Base-by-base conservation (phyloP, 768 basidiomycete genomes). In the Dentipellis fragilis region DNA sequence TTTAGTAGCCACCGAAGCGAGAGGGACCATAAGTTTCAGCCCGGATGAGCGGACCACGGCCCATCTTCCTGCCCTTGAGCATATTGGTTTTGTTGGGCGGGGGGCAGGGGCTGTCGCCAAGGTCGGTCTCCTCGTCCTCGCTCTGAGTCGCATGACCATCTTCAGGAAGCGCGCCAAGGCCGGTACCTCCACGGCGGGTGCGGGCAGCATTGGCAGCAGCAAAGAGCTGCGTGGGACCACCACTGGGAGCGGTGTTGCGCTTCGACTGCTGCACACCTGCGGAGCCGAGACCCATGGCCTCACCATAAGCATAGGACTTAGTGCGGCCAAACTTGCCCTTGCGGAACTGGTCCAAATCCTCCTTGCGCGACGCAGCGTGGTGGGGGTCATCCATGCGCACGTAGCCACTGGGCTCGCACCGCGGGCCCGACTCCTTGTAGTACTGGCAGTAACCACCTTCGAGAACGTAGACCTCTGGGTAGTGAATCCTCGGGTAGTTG, bases 401-500 rank as follows among this genome's bases (percentile, higher is more conserved):
- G 65, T 99, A 99, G 1, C 79, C 85, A 16, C 72, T 73, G 0
- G 92, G 94, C 49, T 87, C 75, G 72, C 95, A 98, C 47, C 85
- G 85, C 34, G 71, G 66, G 2, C 81, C 72, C 52, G 80, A 85
- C 21, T 74, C 71, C 62, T 84, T 81, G 73, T 78, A 96, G 73
- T 93, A 98, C 45, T 83, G 80, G 62, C 84, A 91, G 69, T 97
- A 99, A 11, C 96, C 96, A 38, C 96, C 96, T 71, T 96, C 91
- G 8, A 99, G 81, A 62, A 99, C 81, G 72, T 98, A 99, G 16
- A 98, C 81, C 71, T 99, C 96, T 0, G 96, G 96, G 66, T 91
- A 99, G 69, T 90, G 88, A 42, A 97, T 85, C 66, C 80, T 87
- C 4, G 96, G 96, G 68, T 99, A 99, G 17, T 82, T 69, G 57